Evolutionary conservation across 169 alveolate species (phyloP), one percentile per base, ranked within the genome.

Genomic region (Cryptosporidium bovis): DNA sequence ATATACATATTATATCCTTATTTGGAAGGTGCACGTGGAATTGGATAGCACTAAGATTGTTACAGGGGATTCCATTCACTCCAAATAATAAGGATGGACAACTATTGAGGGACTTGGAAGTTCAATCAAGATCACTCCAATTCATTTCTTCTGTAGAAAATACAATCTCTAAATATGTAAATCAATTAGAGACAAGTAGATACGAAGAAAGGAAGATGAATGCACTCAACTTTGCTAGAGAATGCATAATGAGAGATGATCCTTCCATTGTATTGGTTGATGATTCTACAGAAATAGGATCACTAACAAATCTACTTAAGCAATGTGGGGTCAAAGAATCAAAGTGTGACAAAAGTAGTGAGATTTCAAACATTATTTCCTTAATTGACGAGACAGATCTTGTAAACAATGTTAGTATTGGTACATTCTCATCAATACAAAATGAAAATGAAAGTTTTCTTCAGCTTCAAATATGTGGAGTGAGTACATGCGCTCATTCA

Each of bases 161-260:
- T 48, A 62, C 87, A 0, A 77, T 77, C 33, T 40, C 87, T 18
- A 60, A 56, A 16, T 77, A 60, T 36, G 64, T 77, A 12, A 62
- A 46, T 18, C 87, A 60, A 60, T 62, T 77, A 51, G 87, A 77
- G 64, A 77, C 87, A 15, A 77, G 65, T n/a, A 77, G 87, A 56
- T 77, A 77, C 51, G 87, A 77, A 18, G 87, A 77, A 18, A 77
- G 64, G 50, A 77, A 77, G 36, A 60, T 77, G 12, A 53, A 77
- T 15, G 71, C 77, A 34, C 27, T 77, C 16, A 60, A 44, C 4
- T 62, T 55, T 13, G 87, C 71, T 0, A 77, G 71, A 13, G 87
- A 77, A 51, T 40, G 44, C 18, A 77, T 77, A 20, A 60, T 77
- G 71, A 65, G 71, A 4, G 87, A 77, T 31, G 87, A 77, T 51